Evolutionary conservation across 2,329 filamentous ascomycete species (phyloP).

Genomic region (Setomelanomma holmii): DNA sequence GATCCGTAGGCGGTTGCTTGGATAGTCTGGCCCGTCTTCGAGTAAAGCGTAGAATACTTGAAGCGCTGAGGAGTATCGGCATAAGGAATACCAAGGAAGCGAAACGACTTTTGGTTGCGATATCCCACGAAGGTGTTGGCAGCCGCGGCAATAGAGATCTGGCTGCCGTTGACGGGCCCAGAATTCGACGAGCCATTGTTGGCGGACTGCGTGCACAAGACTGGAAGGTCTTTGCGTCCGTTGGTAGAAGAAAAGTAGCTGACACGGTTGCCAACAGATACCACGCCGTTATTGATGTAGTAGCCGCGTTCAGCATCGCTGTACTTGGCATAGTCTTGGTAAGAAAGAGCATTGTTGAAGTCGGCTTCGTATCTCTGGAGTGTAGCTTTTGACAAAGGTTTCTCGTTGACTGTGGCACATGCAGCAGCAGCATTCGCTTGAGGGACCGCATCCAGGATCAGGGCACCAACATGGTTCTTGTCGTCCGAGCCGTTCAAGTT

Average conservation of each 20-base stretch:
- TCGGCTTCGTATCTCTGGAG: conserved; percentile 55
- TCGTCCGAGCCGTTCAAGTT: conserved; percentile 63
- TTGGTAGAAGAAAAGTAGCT: conserved; percentile 40
- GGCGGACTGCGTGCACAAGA: conserved; percentile 60
- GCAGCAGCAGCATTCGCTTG: conserved; percentile 50
- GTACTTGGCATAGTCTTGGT: conserved; percentile 53
- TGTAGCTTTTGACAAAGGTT: conserved; percentile 51
- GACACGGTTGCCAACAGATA: conserved; percentile 47
- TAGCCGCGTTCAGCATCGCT: conserved; percentile 49
- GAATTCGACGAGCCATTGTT: conserved; percentile 44
- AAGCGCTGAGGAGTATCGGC: conserved; percentile 54
- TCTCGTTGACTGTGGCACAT: conserved; percentile 58
- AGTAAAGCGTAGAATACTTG: conserved; percentile 57
- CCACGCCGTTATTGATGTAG: conserved; percentile 52
- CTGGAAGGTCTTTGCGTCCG: conserved; percentile 48
- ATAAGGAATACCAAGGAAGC: conserved; percentile 57
- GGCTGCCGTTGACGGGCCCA: conserved; percentile 29
- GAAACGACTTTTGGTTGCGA: conserved; percentile 59
- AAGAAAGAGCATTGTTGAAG: conserved; percentile 55
- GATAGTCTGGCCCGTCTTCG: conserved; percentile 54
- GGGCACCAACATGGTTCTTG: conserved; percentile 59
- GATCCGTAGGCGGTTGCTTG: conserved; percentile 56
- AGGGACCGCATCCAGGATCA: conserved; percentile 56
- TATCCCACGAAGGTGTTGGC: conserved; percentile 59
- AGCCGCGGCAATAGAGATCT: conserved; percentile 50